Conservation (phyloP, 305 asterid species). For the Coffea humblotiana region DNA sequence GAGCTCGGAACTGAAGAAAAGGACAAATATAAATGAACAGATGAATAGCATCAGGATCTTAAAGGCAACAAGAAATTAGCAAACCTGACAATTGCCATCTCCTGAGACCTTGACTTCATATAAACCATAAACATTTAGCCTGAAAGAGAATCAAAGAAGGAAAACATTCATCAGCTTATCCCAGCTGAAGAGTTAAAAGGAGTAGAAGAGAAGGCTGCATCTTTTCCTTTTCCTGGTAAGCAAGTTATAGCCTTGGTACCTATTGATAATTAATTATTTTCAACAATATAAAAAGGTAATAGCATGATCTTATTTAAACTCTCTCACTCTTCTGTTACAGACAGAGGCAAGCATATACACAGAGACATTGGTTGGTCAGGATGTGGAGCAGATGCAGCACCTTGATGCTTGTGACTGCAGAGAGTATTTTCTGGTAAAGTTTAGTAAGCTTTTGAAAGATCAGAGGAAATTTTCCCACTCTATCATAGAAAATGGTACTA, state of each 20-base stretch:
- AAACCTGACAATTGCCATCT: constrained; percentile 74
- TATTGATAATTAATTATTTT: neutral
- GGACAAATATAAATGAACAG: constrained; percentile 12
- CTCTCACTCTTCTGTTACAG: neutral
- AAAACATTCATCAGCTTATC: neutral
- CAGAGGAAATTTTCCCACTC: neutral
- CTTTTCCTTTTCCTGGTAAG: neutral
- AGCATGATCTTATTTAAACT: neutral
- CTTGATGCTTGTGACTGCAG: neutral
- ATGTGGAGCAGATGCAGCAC: neutral
- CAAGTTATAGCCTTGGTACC: neutral
- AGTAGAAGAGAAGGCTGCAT: neutral
- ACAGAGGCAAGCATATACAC: neutral
- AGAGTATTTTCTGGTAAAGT: neutral
- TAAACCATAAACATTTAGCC: constrained; percentile 55
- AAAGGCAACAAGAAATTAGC: constrained; percentile 14
- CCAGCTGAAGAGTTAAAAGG: constrained; percentile 1
- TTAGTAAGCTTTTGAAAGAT: neutral
- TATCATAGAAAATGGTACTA: neutral
- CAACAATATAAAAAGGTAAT: neutral
- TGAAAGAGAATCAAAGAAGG: constrained; percentile 20
- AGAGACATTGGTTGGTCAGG: neutral
- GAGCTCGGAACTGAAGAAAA: constrained; percentile 55
- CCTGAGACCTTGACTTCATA: constrained; percentile 65
- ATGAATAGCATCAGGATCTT: neutral